Percentiles rank a stretch among this genome's conserved stretches.
Evolutionary conservation across 1,284 basidiomycete genomes (phyloP).

Genomic region (Trichosporon asahii): DNA sequence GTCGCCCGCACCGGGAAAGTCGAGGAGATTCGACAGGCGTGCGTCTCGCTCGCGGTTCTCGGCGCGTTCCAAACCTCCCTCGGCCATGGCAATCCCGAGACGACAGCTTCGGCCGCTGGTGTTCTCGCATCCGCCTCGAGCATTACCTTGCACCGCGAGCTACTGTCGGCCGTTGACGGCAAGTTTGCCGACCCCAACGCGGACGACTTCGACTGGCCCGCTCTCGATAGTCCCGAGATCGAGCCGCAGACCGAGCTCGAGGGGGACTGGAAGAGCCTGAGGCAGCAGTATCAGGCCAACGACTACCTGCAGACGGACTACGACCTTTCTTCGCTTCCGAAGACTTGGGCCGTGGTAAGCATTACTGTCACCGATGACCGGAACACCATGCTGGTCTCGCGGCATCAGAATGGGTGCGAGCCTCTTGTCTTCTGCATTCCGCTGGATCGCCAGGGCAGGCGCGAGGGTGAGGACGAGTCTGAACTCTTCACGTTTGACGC

Average conservation of each 20-base stretch:
- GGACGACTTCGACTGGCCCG: constrained; percentile 61
- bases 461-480: constrained; percentile 72
- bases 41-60: constrained; percentile 66
- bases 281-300: constrained; percentile 55
- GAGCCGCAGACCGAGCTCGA: constrained; percentile 11
- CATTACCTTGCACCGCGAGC: constrained; percentile 73
- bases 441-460: constrained; percentile 68
- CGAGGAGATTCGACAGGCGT: constrained; percentile 67
- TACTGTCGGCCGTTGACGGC: constrained; percentile 50
- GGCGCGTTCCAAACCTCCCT: constrained; percentile 73
- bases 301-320: constrained; percentile 50
- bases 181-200: constrained; percentile 54
- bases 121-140: constrained; percentile 63
- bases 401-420: constrained; percentile 63
- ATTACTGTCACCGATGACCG: constrained; percentile 78
- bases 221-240: constrained; percentile 45
- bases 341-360: constrained; percentile 79
- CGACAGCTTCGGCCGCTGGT: constrained; percentile 60
- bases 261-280: constrained; percentile 52
- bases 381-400: constrained; percentile 76
- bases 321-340: constrained; percentile 58
- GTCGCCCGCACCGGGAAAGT: constrained; percentile 63
- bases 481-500: constrained; percentile 70
- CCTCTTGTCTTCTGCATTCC: constrained; percentile 86
- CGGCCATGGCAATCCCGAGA: constrained; percentile 58